A percentile compares a stretch with the other conserved stretches of the same genome.
These are phyloP conservation scores for Acer saccharum DNA, from an alignment of 345 rosid species.

Conservation along the genomic window DNA sequence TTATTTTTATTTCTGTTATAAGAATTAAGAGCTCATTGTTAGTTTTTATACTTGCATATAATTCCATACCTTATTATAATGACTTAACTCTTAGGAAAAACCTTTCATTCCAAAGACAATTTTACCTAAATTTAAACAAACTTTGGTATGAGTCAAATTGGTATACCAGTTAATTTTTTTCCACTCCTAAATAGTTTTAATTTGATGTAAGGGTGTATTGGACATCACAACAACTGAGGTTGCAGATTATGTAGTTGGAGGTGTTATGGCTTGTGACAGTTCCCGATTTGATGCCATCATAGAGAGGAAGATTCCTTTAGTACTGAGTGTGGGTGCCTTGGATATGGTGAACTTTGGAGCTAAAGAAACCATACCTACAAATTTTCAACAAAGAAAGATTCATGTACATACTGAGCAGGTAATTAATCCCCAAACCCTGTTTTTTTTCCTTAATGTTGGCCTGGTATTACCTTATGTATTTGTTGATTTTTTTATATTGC, in stretches of 20 bases:
- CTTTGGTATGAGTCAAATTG: background rate
- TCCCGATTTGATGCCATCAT: conserved; percentile 76
- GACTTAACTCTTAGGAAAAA: background rate
- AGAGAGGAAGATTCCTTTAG: conserved; percentile 82
- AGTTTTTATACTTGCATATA: background rate
- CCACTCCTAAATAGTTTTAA: background rate
- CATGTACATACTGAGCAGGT: conserved; percentile 88
- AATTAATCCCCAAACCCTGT: conserved; percentile 13
- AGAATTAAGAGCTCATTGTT: background rate
- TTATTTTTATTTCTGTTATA: no score
- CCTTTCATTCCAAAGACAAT: background rate
- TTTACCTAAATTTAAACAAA: background rate
- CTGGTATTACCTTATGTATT: background rate
- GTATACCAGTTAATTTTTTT: background rate
- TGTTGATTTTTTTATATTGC: background rate
- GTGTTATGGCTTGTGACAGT: conserved; percentile 91
- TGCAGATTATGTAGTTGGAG: conserved; percentile 90
- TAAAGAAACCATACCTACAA: conserved; percentile 69
- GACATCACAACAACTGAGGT: conserved; percentile 94
- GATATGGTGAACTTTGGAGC: conserved; percentile 96
- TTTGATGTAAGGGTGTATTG: conserved; percentile 64
- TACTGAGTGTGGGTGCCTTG: conserved; percentile 87
- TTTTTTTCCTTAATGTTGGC: background rate
- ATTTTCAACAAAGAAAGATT: conserved; percentile 65
- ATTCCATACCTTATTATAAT: background rate